Evolutionary conservation across 2,329 filamentous ascomycete genomes (phyloP), one percentile per base, ranked within the genome.

Genomic region (Beauveria brongniartii): DNA sequence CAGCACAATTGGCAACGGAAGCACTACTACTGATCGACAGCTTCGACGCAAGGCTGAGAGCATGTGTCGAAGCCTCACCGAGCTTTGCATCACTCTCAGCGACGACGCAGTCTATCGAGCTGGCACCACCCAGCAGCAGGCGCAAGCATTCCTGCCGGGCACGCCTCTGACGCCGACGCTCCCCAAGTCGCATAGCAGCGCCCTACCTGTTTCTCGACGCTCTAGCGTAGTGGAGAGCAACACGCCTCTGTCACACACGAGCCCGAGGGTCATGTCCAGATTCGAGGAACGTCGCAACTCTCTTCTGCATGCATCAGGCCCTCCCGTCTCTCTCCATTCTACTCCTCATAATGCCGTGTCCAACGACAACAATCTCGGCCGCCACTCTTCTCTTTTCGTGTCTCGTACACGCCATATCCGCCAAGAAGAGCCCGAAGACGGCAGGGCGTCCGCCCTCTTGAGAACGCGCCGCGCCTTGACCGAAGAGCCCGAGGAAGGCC

Each of bases 61-160:
- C 69, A 86, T 99, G 70, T 97, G 94, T 72, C 88, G 93, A 59
- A 94, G 90, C 69, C 77, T 99, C 65, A 97, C 93, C 0, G 94
- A 99, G 73, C 80, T 99, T 7, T 96, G 91, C 70, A 83, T 99
- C 61, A 90, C 92, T 1, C 77, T 99, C 59, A 86, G 87, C 34
- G 89, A 90, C 64, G 83, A 85, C 46, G 71, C 71, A 46, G 71
- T 70, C 3, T 69, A 71, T 2, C 74, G 74, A 51, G 61, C 37
- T 40, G 40, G 18, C n/a, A 40, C 56, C 43, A 47, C 48, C 28
- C 57, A 59, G 16, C 44, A 55, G 24, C 51, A 47, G 47, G 55
- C 44, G 20, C 61, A 54, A 51, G 41, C 41, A n/a, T 41, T 43
- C n/a, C 63, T 62, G 61, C 58, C 47, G 7, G 46, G 46, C 47